Percentiles rank a stretch among this genome's conserved stretches.
These are phyloP conservation scores for Lactarius tabidus DNA, from an alignment of 768 basidiomycete species.

Conservation along the genomic window DNA sequence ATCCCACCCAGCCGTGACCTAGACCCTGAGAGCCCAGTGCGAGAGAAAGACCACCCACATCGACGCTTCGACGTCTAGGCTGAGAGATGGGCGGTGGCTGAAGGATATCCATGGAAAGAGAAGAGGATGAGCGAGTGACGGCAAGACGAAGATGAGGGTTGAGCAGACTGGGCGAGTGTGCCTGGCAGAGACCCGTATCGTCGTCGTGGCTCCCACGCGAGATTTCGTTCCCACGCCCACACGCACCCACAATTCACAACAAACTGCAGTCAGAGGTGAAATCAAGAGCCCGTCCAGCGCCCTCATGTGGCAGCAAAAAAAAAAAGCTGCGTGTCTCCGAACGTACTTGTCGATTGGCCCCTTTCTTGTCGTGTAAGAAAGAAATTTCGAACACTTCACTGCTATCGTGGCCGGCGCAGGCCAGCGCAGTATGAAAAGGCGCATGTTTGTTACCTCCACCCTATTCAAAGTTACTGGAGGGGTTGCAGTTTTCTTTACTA, in stretches of 20 bases:
- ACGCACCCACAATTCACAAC: background rate
- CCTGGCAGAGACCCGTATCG: background rate
- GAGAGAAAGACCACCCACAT: conserved; percentile 83
- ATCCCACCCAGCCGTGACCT: conserved; percentile 69
- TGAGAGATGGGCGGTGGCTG: conserved; percentile 13
- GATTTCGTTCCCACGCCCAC: conserved; percentile 9
- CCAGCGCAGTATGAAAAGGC: too few relatives aligned
- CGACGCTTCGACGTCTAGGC: conserved; percentile 68
- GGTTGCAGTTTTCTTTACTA: conserved; percentile 16
- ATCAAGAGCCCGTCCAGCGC: too few relatives aligned
- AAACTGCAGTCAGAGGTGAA: too few relatives aligned
- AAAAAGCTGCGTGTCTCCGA: too few relatives aligned
- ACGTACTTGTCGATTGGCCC: too few relatives aligned
- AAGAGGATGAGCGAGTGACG: background rate
- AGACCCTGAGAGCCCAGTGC: conserved; percentile 60
- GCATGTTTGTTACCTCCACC: too few relatives aligned
- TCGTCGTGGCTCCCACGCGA: conserved; percentile 21
- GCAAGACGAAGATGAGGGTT: background rate
- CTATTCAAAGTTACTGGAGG: too few relatives aligned
- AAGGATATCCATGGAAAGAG: conserved; percentile 16
- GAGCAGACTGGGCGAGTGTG: background rate
- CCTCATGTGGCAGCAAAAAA: too few relatives aligned
- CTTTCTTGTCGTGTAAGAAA: too few relatives aligned
- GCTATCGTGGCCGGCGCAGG: too few relatives aligned
- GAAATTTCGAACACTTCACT: too few relatives aligned